These are phyloP conservation scores for Quercus variabilis DNA, from an alignment of 306 rosid genomes.

Conservation along the genomic window DNA sequence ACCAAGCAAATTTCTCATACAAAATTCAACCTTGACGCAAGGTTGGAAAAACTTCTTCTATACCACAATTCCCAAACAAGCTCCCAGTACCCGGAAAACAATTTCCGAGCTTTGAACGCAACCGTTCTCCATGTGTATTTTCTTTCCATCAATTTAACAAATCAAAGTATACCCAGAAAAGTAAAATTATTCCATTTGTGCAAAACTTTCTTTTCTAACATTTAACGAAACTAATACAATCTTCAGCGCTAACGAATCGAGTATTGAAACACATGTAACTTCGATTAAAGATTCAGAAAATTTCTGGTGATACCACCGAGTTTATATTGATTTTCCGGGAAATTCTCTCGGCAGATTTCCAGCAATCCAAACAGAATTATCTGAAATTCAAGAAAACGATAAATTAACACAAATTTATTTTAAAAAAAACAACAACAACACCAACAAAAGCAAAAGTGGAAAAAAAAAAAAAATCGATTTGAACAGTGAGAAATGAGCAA, in stretches of 20 bases:
- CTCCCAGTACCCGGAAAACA: slow-evolving; percentile 27
- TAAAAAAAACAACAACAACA: not conserved
- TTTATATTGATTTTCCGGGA: slow-evolving; percentile 16
- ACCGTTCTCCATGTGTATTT: slow-evolving; percentile 35
- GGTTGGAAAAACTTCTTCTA: slow-evolving; percentile 16
- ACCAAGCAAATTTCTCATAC: slow-evolving; percentile 24
- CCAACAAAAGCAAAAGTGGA: too few species aligned
- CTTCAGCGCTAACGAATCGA: slow-evolving; percentile 18
- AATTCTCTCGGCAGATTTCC: slow-evolving; percentile 22
- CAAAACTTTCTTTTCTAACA: slow-evolving; percentile 1
- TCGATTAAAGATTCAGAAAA: slow-evolving; percentile 6
- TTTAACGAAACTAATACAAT: slow-evolving; percentile 23
- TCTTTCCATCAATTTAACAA: slow-evolving; percentile 27
- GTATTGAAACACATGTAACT: slow-evolving; percentile 27
- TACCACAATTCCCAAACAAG: slow-evolving; percentile 16
- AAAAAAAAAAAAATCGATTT: not conserved
- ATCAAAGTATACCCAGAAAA: slow-evolving; percentile 1
- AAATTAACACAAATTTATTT: slow-evolving; percentile 9
- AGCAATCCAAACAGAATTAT: slow-evolving; percentile 31
- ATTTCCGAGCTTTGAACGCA: slow-evolving; percentile 37
- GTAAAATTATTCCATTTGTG: not conserved
- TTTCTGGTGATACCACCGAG: slow-evolving; percentile 16
- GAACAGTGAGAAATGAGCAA: slow-evolving; percentile 9
- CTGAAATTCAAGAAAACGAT: slow-evolving; percentile 39
- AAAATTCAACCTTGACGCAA: slow-evolving; percentile 25